These are phyloP conservation scores for Lepiota subincarnata DNA, from an alignment of 768 basidiomycete species.

Conservation along the genomic window DNA sequence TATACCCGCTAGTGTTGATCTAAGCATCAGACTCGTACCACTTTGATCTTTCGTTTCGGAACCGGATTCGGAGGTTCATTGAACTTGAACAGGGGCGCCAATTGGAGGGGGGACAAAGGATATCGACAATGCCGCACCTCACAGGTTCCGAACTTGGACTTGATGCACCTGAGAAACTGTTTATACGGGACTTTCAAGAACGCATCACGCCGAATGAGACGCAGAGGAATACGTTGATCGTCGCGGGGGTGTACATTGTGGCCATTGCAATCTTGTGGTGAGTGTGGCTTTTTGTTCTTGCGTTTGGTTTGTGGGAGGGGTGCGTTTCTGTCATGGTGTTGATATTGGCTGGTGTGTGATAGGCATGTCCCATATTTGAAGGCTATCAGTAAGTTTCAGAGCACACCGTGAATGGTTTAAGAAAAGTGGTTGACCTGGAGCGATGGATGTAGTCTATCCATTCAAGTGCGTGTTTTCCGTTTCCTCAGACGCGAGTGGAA, in stretches of 20 bases:
- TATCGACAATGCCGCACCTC: slow-evolving; percentile 17
- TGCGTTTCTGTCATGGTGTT: neutral
- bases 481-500: neutral
- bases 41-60: neutral
- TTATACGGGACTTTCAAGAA: slow-evolving; percentile 36
- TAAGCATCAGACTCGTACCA: neutral
- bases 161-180: slow-evolving; percentile 20
- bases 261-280: slow-evolving; percentile 80
- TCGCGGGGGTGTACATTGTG: slow-evolving; percentile 71
- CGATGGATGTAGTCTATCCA: slow-evolving; percentile 64
- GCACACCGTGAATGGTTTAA: no score
- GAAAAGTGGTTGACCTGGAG: neutral
- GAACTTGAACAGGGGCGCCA: no score
- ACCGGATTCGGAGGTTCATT: no score
- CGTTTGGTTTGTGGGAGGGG: neutral
- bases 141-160: slow-evolving; percentile 10
- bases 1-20: neutral
- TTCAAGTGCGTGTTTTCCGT: slow-evolving; percentile 66
- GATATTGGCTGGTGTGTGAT: neutral
- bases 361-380: slow-evolving; percentile 80
- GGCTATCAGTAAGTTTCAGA: slow-evolving; percentile 56
- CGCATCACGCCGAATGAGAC: slow-evolving; percentile 64
- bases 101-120: neutral
- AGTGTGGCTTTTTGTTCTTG: slow-evolving; percentile 18
- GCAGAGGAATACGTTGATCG: slow-evolving; percentile 73